Evolutionary conservation across 108 stramenopile species (phyloP).

Genomic region (Cyclotella cryptica): DNA sequence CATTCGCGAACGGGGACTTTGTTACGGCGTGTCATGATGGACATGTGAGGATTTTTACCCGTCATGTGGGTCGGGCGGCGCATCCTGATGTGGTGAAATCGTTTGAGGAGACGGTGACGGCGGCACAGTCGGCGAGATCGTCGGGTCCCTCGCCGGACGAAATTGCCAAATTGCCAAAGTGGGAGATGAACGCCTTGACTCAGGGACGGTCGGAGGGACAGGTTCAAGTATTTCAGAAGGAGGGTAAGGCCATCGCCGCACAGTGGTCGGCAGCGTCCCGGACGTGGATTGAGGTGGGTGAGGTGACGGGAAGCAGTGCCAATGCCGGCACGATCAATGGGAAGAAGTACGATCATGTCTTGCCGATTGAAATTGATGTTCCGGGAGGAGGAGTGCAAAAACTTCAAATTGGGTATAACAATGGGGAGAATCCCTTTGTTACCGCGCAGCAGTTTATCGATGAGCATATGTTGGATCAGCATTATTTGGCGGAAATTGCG

Average conservation of each 20-base stretch:
- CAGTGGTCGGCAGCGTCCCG: conserved; percentile 86
- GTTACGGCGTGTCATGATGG: conserved; percentile 93
- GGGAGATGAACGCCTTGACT: conserved; percentile 78
- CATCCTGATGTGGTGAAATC: conserved; percentile 62
- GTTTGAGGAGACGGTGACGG: conserved; percentile 67
- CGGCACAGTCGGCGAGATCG: conserved; percentile 54
- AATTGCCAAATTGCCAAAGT: conserved; percentile 87
- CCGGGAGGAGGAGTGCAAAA: conserved; percentile 84
- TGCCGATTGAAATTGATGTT: conserved; percentile 95
- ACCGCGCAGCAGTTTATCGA: conserved; percentile 97
- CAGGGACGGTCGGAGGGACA: conserved; percentile 88
- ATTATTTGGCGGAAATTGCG: conserved; percentile 89
- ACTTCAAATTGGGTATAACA: conserved; percentile 94
- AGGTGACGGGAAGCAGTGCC: conserved; percentile 89
- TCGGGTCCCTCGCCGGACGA: conserved; percentile 82
- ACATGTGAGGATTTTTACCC: conserved; percentile 79
- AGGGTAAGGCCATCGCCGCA: conserved; percentile 89
- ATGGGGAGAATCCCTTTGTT: conserved; percentile 96
- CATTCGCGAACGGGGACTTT: conserved; percentile 66
- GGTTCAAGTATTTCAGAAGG: conserved; percentile 92
- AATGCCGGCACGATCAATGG: conserved; percentile 87
- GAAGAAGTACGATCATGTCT: conserved; percentile 89
- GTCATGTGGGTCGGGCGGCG: conserved; percentile 67
- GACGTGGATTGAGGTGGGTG: conserved; percentile 96
- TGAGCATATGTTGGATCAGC: conserved; percentile 88